A percentile compares a stretch with the other conserved stretches of the same genome.
These are phyloP conservation scores for Neofusicoccum sp. DNA, from an alignment of 2,329 filamentous ascomycete genomes.

Conservation along the genomic window DNA sequence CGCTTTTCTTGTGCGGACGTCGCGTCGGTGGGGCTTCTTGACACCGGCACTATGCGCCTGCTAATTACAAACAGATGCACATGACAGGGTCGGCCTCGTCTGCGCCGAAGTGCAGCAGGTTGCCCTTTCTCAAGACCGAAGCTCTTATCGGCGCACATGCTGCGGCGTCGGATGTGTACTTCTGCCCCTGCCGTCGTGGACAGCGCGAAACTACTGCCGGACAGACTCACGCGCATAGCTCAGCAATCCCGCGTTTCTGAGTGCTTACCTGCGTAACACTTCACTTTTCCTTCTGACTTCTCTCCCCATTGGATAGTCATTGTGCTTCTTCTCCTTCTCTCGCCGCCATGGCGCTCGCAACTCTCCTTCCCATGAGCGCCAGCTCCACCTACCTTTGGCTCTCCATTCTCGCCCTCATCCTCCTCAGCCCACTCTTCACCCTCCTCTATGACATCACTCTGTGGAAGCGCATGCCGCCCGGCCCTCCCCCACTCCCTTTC, in stretches of 20 bases:
- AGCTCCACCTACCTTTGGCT: background rate
- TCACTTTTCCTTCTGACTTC: no score
- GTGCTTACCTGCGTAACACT: no score
- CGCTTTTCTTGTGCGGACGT: no score
- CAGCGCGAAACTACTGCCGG: conserved; percentile 1
- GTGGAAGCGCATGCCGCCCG: conserved; percentile 49
- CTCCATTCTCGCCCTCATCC: background rate
- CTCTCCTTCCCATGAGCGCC: background rate
- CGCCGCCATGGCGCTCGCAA: conserved; percentile 1
- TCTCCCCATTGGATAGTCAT: no score
- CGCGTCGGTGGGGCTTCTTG: no score
- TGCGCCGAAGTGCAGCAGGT: background rate
- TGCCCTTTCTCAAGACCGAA: background rate
- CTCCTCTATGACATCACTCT: conserved; percentile 36
- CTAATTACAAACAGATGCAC: no score
- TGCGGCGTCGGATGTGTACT: background rate
- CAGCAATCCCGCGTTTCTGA: background rate
- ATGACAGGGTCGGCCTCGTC: background rate
- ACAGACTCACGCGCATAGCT: background rate
- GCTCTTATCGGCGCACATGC: background rate
- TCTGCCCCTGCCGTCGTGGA: no score
- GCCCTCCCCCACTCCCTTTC: conserved; percentile 51
- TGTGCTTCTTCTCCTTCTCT: no score
- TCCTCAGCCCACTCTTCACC: background rate
- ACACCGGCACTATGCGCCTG: no score